Evolutionary conservation across 169 alveolate species (phyloP).

Genomic region (Eimeria sp.): DNA sequence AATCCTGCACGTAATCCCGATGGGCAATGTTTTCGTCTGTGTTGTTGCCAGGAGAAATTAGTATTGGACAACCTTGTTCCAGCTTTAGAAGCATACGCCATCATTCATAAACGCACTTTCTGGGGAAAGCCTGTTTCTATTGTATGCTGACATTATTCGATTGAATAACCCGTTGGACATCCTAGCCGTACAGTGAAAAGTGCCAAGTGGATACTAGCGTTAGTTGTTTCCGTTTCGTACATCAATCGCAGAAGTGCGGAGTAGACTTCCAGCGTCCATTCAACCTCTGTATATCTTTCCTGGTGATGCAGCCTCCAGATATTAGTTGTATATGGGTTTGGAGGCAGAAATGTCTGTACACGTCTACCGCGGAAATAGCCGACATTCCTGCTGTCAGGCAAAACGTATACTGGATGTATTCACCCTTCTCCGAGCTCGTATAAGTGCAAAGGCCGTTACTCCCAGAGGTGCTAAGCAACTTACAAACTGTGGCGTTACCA

Average conservation of each 20-base stretch:
- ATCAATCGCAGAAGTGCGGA: background rate
- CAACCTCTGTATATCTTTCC: background rate
- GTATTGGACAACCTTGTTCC: too few relatives aligned
- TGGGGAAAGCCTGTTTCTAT: background rate
- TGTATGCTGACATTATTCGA: background rate
- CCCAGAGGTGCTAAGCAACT: background rate
- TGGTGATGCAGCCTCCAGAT: background rate
- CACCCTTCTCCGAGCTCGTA: background rate
- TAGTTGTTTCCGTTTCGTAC: background rate
- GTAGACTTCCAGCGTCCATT: background rate
- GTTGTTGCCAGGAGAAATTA: background rate
- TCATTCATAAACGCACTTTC: background rate
- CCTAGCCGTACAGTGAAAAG: background rate
- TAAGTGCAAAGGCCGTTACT: background rate
- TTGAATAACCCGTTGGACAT: background rate
- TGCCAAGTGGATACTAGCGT: too few relatives aligned
- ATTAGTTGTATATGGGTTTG: background rate
- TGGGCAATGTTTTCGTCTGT: background rate
- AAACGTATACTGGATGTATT: background rate
- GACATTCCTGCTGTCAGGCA: background rate
- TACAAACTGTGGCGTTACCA: background rate
- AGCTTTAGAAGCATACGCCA: background rate
- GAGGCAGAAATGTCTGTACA: background rate
- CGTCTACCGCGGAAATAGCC: background rate
- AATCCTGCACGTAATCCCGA: background rate